Evolutionary conservation across 371 early-diverging fungal species (phyloP).

Genomic region (Lichtheimia ornata): DNA sequence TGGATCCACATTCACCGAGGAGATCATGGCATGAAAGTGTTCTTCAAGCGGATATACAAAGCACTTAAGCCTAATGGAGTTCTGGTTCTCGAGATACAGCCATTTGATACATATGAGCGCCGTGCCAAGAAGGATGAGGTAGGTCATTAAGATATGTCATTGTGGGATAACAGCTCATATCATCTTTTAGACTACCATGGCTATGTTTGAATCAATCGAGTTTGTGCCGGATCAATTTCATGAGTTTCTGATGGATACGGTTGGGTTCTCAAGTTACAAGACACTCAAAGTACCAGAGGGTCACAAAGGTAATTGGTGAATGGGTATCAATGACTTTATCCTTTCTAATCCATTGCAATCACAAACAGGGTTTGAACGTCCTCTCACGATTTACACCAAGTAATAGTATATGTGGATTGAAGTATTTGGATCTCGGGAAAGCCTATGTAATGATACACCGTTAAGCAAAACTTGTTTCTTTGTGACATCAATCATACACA

Average conservation of each 20-base stretch:
- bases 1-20: constrained; percentile 85
- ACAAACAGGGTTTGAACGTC: constrained; percentile 4
- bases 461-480: too few relatives aligned
- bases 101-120: constrained; percentile 53
- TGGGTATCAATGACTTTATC: neutral
- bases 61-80: constrained; percentile 61
- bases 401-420: neutral
- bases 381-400: constrained; percentile 1
- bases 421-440: too few relatives aligned
- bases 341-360: neutral
- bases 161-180: neutral
- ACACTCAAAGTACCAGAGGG: neutral
- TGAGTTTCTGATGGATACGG: constrained; percentile 29
- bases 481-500: too few relatives aligned
- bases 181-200: constrained; percentile 15
- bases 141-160: neutral
- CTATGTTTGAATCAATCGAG: constrained; percentile 23
- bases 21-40: constrained; percentile 71
- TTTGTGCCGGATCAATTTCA: constrained; percentile 40
- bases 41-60: constrained; percentile 67
- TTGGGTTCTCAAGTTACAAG: constrained; percentile 27
- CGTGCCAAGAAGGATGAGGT: constrained; percentile 41
- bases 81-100: constrained; percentile 79
- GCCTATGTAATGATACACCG: too few relatives aligned
- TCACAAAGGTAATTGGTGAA: neutral